Conservation (phyloP, 495 filamentous ascomycete genomes). For the Podospora fimiseda region DNA sequence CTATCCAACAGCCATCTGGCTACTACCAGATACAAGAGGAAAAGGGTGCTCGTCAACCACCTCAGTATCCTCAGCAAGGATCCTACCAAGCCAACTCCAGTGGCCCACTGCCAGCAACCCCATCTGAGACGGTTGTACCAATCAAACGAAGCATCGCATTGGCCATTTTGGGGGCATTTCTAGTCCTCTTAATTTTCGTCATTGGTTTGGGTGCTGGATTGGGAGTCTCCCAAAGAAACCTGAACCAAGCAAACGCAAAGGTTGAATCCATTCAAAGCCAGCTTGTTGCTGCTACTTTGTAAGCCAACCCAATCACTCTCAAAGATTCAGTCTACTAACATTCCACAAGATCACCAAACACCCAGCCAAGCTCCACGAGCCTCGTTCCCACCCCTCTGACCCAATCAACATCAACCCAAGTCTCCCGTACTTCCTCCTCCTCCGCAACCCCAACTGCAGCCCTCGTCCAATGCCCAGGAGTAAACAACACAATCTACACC, state of each 20-base stretch:
- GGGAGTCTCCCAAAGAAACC: constrained; percentile 23
- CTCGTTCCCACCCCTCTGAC: neutral
- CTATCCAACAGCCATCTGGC: no score
- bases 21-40: no score
- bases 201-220: constrained; percentile 26
- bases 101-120: neutral
- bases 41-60: no score
- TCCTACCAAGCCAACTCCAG: no score
- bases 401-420: neutral
- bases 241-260: constrained; percentile 13
- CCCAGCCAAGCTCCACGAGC: no score
- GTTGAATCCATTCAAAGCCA: constrained; percentile 10
- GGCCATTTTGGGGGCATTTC: constrained; percentile 1
- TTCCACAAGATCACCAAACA: no score
- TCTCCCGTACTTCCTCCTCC: neutral
- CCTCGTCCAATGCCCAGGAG: constrained; percentile 19
- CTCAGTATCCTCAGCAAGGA: no score
- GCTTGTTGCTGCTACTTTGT: constrained; percentile 10
- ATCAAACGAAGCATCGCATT: constrained; percentile 19
- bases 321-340: no score
- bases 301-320: no score
- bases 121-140: constrained; percentile 1
- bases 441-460: constrained; percentile 3
- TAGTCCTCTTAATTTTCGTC: constrained; percentile 13
- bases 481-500: constrained; percentile 32